Evolutionary conservation across 805 yeast genomes (phyloP), one percentile per base, ranked within the genome.

Genomic region (Danielozyma ontarioensis): DNA sequence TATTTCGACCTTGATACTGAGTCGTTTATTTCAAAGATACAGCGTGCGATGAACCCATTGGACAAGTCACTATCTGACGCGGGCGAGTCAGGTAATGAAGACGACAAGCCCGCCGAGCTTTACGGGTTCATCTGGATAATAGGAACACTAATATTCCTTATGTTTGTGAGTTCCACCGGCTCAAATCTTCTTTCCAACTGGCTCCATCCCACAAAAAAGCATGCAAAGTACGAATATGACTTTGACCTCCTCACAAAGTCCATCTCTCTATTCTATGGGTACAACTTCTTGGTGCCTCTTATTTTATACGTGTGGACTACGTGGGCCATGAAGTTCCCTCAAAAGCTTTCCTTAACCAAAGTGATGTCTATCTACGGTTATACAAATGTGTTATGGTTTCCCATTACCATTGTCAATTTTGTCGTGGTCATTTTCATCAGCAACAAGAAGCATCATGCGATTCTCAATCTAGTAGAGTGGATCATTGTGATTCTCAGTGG

Each of bases 111-210:
- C 7, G 51, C 60, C 1, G 97, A 89, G 49, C 60, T 89, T 33
- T 90, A 87, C 55, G 96, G 96, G 1, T 83, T 94, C 5, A 64
- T 87, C 13, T 89, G 97, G 97, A 78, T 89, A 28, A 83, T 90
- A 10, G 87, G 88, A 0, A 82, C 95, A 0, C 74, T 86, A 31
- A 76, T 85, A 1, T 76, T 84, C 42, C 63, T 80, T 21, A 67
- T 85, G 53, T 88, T 88, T 59, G 78, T 87, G 37, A 72, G 88
- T 28, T 74, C 83, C 23, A 81, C 95, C 0, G 71, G 84, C 14
- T 74, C 84, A 2, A 78, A 80, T 30, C 50, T 83, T 15, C 46
- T 87, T n/a, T 63, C 77, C n/a, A 69, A 74, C 17, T 69, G 74
- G 64, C 45, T 74, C 17, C 70, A 75, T 50, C 47, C 63, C 11